Evolutionary conservation across 768 basidiomycete genomes (phyloP).

Genomic region (Rhizopogon vinicolor): DNA sequence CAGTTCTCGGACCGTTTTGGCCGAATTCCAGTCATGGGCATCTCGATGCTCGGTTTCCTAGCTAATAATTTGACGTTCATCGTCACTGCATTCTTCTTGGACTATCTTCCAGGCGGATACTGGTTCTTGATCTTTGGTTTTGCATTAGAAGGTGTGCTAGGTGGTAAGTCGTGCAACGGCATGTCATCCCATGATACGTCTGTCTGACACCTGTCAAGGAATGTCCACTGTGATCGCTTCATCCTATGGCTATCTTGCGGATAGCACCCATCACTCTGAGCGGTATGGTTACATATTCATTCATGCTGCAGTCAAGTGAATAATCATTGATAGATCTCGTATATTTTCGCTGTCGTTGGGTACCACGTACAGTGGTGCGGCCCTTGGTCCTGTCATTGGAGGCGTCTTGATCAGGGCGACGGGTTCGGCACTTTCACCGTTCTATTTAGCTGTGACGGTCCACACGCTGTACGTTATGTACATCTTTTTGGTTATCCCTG

Average conservation of each 20-base stretch:
- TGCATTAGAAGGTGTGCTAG: conserved; percentile 62
- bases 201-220: conserved; percentile 33
- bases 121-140: conserved; percentile 75
- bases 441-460: conserved; percentile 56
- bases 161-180: conserved; percentile 42
- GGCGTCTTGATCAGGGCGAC: conserved; percentile 58
- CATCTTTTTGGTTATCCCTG: conserved; percentile 64
- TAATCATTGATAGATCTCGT: conserved; percentile 42
- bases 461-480: conserved; percentile 47
- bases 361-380: conserved; percentile 68
- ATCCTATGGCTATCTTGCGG: conserved; percentile 64
- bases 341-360: conserved; percentile 65
- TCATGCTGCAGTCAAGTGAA: conserved; percentile 1
- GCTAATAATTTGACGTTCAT: conserved; percentile 64
- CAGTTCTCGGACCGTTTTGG: conserved; percentile 81
- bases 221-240: conserved; percentile 45
- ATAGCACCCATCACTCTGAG: conserved; percentile 50
- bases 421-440: conserved; percentile 54
- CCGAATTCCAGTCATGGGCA: conserved; percentile 57
- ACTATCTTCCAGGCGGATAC: conserved; percentile 72
- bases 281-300: conserved; percentile 36
- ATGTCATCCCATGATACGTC: background rate
- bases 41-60: conserved; percentile 58
- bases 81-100: conserved; percentile 53
- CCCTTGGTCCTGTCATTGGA: conserved; percentile 72